Percentiles rank a stretch among this genome's conserved stretches.
phyloP scores from a whole-genome alignment of 1,284 basidiomycete genomes.

The Acaromyces ingoldii region DNA sequence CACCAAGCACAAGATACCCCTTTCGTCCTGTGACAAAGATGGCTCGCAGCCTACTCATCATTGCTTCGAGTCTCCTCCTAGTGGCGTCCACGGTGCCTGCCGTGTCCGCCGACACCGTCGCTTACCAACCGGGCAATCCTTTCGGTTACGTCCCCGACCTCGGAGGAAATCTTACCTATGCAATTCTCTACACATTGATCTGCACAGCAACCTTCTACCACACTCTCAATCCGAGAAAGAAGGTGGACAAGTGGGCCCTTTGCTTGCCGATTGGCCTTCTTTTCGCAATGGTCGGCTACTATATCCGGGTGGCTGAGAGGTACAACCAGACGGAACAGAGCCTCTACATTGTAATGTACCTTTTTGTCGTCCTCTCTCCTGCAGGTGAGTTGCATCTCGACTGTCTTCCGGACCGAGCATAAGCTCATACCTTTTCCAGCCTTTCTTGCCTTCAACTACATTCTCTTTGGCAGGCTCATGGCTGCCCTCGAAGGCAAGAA shows the following conservation, averaged over 20 bases:
- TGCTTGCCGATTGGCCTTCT: slow-evolving; percentile 29
- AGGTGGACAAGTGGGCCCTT: slow-evolving; percentile 26
- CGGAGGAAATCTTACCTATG: slow-evolving; percentile 23
- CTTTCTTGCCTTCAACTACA: slow-evolving; percentile 40
- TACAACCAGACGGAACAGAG: slow-evolving; percentile 1
- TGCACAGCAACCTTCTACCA: slow-evolving; percentile 14
- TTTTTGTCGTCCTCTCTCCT: slow-evolving; percentile 34
- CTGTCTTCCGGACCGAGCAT: no score
- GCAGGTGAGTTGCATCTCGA: no score
- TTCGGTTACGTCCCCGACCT: slow-evolving; percentile 22
- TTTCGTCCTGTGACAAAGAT: no score
- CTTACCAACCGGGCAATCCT: no score
- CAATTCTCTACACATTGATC: slow-evolving; percentile 14
- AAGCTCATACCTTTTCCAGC: no score
- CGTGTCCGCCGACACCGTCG: no score
- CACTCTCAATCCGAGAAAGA: slow-evolving; percentile 1
- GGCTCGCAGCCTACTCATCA: no score
- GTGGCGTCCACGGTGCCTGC: no score
- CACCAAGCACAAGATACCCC: no score
- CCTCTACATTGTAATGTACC: slow-evolving; percentile 23
- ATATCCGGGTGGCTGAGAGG: not conserved
- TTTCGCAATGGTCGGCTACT: slow-evolving; percentile 4
- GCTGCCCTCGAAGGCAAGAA: slow-evolving; percentile 17
- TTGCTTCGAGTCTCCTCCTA: no score
- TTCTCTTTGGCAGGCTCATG: slow-evolving; percentile 29